A percentile compares a stretch with the other conserved stretches of the same genome.
Conservation (phyloP, 768 basidiomycete genomes). For the Auriscalpium vulgare region DNA sequence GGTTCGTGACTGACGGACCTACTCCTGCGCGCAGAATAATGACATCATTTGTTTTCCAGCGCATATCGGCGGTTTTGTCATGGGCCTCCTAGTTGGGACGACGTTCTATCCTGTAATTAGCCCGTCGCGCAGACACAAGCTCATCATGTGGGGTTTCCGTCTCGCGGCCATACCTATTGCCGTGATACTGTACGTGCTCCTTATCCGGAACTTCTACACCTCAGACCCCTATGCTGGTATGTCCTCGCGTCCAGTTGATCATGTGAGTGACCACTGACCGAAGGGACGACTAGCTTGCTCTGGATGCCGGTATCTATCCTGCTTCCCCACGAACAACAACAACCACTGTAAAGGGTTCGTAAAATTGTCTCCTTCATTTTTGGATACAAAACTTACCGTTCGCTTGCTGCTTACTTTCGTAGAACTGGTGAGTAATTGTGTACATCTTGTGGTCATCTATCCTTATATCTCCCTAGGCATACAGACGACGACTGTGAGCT, state of each 20-base stretch:
- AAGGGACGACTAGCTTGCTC: slow-evolving; percentile 51
- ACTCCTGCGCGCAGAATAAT: slow-evolving; percentile 5
- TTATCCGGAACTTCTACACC: slow-evolving; percentile 86
- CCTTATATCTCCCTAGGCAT: too few species aligned
- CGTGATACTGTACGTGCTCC: slow-evolving; percentile 72
- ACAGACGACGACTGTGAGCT: too few species aligned
- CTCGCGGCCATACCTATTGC: slow-evolving; percentile 67
- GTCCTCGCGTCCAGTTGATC: slow-evolving; percentile 17
- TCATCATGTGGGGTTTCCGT: slow-evolving; percentile 68
- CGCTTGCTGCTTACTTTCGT: too few species aligned
- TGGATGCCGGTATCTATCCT: slow-evolving; percentile 86
- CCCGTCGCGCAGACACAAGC: slow-evolving; percentile 60
- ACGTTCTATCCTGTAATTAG: slow-evolving; percentile 89
- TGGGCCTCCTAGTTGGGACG: slow-evolving; percentile 77
- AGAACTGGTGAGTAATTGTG: too few species aligned
- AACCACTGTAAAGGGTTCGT: slow-evolving; percentile 53
- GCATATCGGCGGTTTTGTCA: slow-evolving; percentile 81
- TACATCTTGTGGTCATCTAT: too few species aligned
- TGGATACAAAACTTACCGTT: background rate
- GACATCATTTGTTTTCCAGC: slow-evolving; percentile 30
- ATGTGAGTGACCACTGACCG: background rate
- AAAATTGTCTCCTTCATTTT: background rate
- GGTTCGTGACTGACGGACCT: slow-evolving; percentile 31
- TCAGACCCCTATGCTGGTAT: slow-evolving; percentile 77
- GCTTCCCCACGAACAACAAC: slow-evolving; percentile 71